Evolutionary conservation across 305 asterid species (phyloP), one percentile per base, ranked within the genome.

Genomic region (Fraxinus floribunda): DNA sequence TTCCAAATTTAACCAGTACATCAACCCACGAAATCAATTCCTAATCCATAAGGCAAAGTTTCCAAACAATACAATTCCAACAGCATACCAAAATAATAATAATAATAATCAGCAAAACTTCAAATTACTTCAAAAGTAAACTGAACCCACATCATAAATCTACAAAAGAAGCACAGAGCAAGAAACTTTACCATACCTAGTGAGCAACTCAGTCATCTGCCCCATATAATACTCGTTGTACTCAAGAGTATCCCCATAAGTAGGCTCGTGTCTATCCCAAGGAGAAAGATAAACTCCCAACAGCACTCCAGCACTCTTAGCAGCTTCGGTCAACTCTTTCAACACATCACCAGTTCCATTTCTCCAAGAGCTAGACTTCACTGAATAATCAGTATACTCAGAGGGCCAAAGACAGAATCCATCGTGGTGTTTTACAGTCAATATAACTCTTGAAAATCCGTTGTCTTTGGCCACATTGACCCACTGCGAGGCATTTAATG

Each of bases 401-500:
- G 98, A 92, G 2, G 98, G 98, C 98, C 99, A 95, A 1, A 95
- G 88, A 75, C 99, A 95, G 79, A 95, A 95, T 20, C 98, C 99
- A 87, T 95, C 98, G 71, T 95, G 98, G 85, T 94, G 99, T 84
- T 95, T 95, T 8, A 93, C 90, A 26, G 99, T 95, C 10, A 95
- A 88, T 18, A 95, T 80, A 1, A 94, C 87, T 80, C 92, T 87
- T 0, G 91, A 86, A 81, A 95, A 95, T 0, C 98, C 99, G 29
- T 88, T 81, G 24, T 85, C 91, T 77, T 90, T 94, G 49, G 98
- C 99, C 22, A 90, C 93, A 22, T 18, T 81, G 22, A 95, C 94
- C 98, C 99, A 95, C 84, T 95, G 99, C 46, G 97, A 87, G 46
- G 97, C 97, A 72, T 94, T 94, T 24, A 94, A 80, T 7, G 85